Conservation (phyloP, 2,329 filamentous ascomycete species). For the Fragosphaeria purpurea region DNA sequence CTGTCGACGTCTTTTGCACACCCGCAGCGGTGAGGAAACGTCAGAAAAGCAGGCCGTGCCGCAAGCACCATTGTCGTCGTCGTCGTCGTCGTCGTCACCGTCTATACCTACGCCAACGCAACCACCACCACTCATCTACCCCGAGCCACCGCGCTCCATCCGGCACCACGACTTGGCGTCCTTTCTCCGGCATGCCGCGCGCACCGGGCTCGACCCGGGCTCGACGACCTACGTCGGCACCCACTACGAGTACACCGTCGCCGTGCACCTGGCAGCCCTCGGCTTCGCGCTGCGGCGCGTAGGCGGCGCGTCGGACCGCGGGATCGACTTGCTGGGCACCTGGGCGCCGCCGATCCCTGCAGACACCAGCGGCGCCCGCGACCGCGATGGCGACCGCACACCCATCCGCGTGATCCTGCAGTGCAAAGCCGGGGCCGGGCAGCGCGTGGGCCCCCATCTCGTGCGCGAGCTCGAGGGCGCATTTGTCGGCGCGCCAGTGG, state of each 20-base stretch:
- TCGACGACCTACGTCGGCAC: conserved; percentile 62
- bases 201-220: conserved; percentile 40
- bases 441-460: conserved; percentile 44
- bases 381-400: background rate
- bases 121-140: conserved; percentile 26
- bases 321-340: conserved; percentile 64
- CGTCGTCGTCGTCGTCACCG: too few relatives aligned
- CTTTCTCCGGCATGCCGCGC: conserved; percentile 55
- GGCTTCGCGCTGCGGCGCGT: conserved; percentile 57
- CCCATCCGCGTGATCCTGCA: conserved; percentile 46
- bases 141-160: conserved; percentile 30
- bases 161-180: conserved; percentile 54
- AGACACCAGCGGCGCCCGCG: background rate
- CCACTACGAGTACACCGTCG: conserved; percentile 64
- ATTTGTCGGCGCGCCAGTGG: conserved; percentile 60
- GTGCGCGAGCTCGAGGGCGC: conserved; percentile 74
- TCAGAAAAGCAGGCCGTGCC: too few relatives aligned
- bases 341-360: conserved; percentile 48
- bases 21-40: too few relatives aligned
- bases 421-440: conserved; percentile 53
- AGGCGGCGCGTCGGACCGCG: conserved; percentile 57
- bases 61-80: too few relatives aligned
- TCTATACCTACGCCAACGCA: too few relatives aligned
- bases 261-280: conserved; percentile 43
- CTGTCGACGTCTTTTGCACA: too few relatives aligned